Conservation (phyloP, 2,329 filamentous ascomycete genomes). For the Aspergillus tanneri region DNA sequence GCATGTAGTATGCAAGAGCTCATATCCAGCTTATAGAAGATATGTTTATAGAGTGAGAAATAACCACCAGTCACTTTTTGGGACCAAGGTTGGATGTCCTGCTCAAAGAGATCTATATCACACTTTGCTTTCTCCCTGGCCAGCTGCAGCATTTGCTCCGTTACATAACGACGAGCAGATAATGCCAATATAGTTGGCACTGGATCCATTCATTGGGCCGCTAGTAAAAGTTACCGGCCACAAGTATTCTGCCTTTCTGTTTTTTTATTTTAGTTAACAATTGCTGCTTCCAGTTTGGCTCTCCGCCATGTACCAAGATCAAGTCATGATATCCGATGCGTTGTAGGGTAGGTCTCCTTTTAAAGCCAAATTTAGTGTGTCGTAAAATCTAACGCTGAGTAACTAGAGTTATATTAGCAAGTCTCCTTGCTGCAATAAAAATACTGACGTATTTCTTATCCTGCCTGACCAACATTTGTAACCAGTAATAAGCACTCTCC, state of each 20-base stretch:
- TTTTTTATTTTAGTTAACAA: constrained; percentile 1
- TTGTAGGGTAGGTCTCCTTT: constrained; percentile 2
- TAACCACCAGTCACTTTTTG: constrained; percentile 2
- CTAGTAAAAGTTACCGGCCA: constrained; percentile 5
- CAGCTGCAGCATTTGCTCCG: constrained; percentile 4
- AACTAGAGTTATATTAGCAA: constrained; percentile 3
- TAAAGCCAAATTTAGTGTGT: neutral
- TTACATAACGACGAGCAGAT: constrained; percentile 5
- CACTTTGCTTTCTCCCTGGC: constrained; percentile 1
- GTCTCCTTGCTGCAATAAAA: neutral
- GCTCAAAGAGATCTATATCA: constrained; percentile 8
- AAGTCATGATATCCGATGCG: constrained; percentile 4
- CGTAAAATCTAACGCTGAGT: constrained; percentile 9
- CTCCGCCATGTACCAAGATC: constrained; percentile 3
- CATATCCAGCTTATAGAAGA: too few species aligned
- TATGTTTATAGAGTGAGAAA: neutral
- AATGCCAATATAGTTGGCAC: constrained; percentile 1
- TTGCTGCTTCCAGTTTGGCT: constrained; percentile 7
- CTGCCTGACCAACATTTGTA: constrained; percentile 21
- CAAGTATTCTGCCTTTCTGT: constrained; percentile 8
- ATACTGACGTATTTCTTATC: constrained; percentile 22
- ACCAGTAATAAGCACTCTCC: constrained; percentile 17
- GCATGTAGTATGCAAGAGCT: too few species aligned
- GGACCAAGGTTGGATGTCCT: constrained; percentile 8
- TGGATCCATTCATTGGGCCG: neutral